Evolutionary conservation across 2,329 filamentous ascomycete genomes (phyloP), one percentile per base, ranked within the genome.

Genomic region (Emergomyces pasteurianus): DNA sequence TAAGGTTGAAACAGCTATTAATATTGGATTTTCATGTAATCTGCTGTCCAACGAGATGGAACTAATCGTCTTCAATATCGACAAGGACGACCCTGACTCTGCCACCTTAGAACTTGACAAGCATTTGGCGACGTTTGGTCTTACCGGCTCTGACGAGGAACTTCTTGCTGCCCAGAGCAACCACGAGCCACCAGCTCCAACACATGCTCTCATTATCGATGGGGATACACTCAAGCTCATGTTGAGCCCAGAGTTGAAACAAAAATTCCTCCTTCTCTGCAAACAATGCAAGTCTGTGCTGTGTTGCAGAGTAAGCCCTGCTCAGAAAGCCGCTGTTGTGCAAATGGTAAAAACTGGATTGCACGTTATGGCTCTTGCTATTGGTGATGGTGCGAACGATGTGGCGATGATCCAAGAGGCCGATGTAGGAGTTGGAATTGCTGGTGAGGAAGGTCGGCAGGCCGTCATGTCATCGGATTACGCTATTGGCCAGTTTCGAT

Each of bases 11-110:
- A 99, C 94, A 28, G 94, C 95, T 61, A 99, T 99, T 84, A 99
- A 99, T 77, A 99, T 99, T 71, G 94, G 94, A 2, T 99, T 97
- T 76, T 99, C 95, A 12, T 99, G 95, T 79, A 99, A 99, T 68
- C 81, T 99, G 38, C 83, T 99, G 60, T 91, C 92, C 75, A 99
- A 96, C 74, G 90, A 96, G 67, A 96, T 99, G 94, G 94, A 99
- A 67, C 79, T 99, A 63, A 89, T 99, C 65, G 85, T 95, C 56
- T 81, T 99, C 67, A 95, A 95, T 71, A 82, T 94, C 36, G 83
- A 89, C 0, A 90, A 95, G 65, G 87, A 91, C 60, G 82, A 86
- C 63, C 67, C 87, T 10, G 78, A 80, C 14, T 78, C 79, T 42
- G 83, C 90, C 1, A 86, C 88, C 65, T 80, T 82, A 60, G 82